phyloP scores from a whole-genome alignment of 83 land plant species.

The Thuja plicata region DNA sequence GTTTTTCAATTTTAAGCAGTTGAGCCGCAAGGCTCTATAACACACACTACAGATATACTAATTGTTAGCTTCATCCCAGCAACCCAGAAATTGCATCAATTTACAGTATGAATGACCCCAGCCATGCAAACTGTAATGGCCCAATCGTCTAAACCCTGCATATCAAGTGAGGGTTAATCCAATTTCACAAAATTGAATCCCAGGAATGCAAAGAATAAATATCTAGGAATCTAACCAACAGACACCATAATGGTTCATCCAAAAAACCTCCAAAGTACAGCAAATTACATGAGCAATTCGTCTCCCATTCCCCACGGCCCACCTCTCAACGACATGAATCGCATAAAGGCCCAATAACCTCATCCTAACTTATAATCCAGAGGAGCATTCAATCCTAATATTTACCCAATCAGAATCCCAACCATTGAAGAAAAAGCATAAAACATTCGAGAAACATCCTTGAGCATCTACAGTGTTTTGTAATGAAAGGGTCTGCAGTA shows the following conservation, averaged over 20 bases:
- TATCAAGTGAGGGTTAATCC: not conserved
- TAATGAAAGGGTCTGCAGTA: not conserved
- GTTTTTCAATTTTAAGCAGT: conserved; percentile 2
- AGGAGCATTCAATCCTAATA: not conserved
- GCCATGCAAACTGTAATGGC: not conserved
- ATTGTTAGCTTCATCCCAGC: not conserved
- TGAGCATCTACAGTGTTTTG: not conserved
- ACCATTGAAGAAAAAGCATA: too few relatives aligned
- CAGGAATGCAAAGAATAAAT: not conserved
- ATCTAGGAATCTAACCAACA: not conserved
- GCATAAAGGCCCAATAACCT: not conserved
- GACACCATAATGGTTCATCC: not conserved
- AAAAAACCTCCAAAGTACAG: not conserved
- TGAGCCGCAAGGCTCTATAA: conserved; percentile 7
- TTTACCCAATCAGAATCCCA: too few relatives aligned
- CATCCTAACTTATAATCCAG: not conserved
- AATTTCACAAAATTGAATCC: not conserved
- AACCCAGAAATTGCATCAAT: not conserved
- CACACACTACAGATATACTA: not conserved
- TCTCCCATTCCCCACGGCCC: too few relatives aligned
- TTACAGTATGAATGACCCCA: not conserved
- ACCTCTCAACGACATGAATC: not conserved
- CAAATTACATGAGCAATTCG: not conserved
- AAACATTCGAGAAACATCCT: not conserved
- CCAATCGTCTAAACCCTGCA: not conserved